phyloP scores from a whole-genome alignment of 768 basidiomycete species.

The Pholiota conissans region DNA sequence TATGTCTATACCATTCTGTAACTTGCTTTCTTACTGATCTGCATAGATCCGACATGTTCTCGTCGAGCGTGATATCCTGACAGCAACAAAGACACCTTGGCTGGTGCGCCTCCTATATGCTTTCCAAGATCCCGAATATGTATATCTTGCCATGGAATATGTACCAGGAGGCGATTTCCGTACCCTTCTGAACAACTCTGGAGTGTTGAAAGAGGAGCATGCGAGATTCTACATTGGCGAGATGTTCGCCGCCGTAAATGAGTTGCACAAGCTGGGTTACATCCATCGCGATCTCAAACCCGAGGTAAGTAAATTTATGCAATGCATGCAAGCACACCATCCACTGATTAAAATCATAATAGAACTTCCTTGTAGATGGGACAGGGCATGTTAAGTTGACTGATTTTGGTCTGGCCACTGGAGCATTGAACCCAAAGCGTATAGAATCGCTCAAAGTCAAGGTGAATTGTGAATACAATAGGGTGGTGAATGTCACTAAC shows the following conservation, averaged over 20 bases:
- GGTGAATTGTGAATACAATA: slow-evolving; percentile 46
- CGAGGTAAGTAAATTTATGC: slow-evolving; percentile 58
- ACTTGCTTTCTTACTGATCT: slow-evolving; percentile 1
- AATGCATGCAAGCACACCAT: background rate
- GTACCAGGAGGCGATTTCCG: slow-evolving; percentile 98
- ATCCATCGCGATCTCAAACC: slow-evolving; percentile 98
- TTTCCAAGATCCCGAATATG: slow-evolving; percentile 89
- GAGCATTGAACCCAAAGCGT: slow-evolving; percentile 89
- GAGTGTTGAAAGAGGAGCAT: slow-evolving; percentile 96
- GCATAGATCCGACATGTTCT: slow-evolving; percentile 92
- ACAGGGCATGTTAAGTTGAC: slow-evolving; percentile 97
- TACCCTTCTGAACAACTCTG: slow-evolving; percentile 95
- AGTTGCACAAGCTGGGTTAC: slow-evolving; percentile 96
- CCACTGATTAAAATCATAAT: background rate
- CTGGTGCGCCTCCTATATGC: slow-evolving; percentile 93
- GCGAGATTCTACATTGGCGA: slow-evolving; percentile 96
- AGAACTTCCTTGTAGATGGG: slow-evolving; percentile 97
- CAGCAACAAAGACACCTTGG: slow-evolving; percentile 97
- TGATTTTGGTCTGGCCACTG: slow-evolving; percentile 97
- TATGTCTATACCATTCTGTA: slow-evolving; percentile 26
- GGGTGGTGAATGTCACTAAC: background rate
- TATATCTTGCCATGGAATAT: slow-evolving; percentile 99
- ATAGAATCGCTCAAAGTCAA: slow-evolving; percentile 95
- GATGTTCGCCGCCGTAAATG: slow-evolving; percentile 94
- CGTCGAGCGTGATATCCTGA: slow-evolving; percentile 96